These are phyloP conservation scores for Mortierella sp. DNA, from an alignment of 371 early-diverging fungal species.

Conservation along the genomic window DNA sequence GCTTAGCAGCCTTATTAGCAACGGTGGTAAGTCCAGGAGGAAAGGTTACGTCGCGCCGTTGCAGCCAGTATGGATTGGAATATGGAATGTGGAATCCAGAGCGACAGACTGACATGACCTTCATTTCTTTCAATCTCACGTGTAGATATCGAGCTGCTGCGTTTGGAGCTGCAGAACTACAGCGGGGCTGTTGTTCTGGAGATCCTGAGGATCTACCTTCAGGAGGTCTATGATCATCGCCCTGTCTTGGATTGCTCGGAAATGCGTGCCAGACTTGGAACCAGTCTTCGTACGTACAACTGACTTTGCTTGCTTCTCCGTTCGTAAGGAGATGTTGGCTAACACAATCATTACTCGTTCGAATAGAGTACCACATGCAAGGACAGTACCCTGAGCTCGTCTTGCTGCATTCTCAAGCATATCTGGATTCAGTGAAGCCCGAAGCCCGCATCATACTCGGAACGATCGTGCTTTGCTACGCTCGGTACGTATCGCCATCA, in stretches of 20 bases:
- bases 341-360: no score
- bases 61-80: conserved; percentile 14
- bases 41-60: conserved; percentile 1
- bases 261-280: background rate
- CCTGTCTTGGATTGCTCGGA: background rate
- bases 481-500: background rate
- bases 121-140: background rate
- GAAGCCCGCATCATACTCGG: conserved; percentile 3
- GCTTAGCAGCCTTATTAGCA: conserved; percentile 5
- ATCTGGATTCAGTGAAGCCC: conserved; percentile 1
- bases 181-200: background rate
- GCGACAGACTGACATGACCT: no score
- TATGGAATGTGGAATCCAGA: conserved; percentile 11
- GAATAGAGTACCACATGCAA: background rate
- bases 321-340: no score
- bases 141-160: conserved; percentile 14
- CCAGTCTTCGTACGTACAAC: background rate
- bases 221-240: background rate
- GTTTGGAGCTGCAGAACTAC: conserved; percentile 10
- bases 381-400: background rate
- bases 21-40: conserved; percentile 10
- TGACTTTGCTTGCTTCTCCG: no score
- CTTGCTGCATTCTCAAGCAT: background rate
- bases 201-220: conserved; percentile 1
- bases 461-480: background rate